Conservation (phyloP, 768 basidiomycete genomes). For the Clavulina sp. region DNA sequence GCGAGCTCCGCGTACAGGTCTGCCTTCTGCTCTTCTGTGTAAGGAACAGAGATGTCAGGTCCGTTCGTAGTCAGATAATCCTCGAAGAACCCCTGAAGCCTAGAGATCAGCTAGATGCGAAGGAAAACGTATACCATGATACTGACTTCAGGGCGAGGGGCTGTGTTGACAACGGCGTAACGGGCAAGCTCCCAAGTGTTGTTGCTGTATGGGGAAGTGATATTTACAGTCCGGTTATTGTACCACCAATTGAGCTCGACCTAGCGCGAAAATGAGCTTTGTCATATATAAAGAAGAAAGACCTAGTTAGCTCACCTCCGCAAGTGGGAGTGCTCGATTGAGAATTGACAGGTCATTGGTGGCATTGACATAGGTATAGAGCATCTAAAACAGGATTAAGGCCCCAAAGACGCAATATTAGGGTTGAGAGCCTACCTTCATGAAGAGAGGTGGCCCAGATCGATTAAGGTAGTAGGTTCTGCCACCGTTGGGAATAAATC, state of each 20-base stretch:
- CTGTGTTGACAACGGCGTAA: constrained; percentile 65
- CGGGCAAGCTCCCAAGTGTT: constrained; percentile 45
- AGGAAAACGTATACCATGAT: constrained; percentile 1
- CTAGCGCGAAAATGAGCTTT: constrained; percentile 21
- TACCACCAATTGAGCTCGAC: constrained; percentile 74
- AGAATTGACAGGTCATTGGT: constrained; percentile 65
- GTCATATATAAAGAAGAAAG: not conserved
- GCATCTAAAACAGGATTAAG: constrained; percentile 38
- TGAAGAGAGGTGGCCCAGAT: constrained; percentile 82
- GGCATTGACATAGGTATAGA: constrained; percentile 59
- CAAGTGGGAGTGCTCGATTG: constrained; percentile 61
- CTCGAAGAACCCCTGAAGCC: constrained; percentile 20
- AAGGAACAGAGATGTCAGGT: constrained; percentile 29
- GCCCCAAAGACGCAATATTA: not conserved
- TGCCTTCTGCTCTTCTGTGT: constrained; percentile 42
- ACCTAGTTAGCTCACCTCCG: constrained; percentile 37
- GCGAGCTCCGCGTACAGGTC: constrained; percentile 78
- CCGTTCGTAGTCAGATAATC: constrained; percentile 71
- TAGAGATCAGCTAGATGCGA: not conserved
- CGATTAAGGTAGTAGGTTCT: constrained; percentile 82
- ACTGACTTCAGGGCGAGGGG: constrained; percentile 80
- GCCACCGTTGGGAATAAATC: constrained; percentile 91
- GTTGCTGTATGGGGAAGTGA: constrained; percentile 55
- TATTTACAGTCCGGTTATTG: constrained; percentile 46
- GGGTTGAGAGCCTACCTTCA: constrained; percentile 30